phyloP scores from a whole-genome alignment of 495 filamentous ascomycete genomes.

The Aspergillus bridgeri region DNA sequence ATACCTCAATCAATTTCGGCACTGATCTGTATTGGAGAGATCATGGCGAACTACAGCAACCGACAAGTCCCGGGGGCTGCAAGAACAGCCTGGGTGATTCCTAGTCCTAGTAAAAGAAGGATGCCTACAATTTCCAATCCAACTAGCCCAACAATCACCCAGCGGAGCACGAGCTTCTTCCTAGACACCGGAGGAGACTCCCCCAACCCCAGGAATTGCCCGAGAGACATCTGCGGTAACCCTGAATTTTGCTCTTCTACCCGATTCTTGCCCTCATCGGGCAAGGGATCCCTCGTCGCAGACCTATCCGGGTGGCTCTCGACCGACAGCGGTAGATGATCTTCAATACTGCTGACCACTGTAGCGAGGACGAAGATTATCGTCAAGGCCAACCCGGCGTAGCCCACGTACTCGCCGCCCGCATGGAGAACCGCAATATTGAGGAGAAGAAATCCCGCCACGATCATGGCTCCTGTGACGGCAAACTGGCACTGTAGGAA shows the following conservation, averaged over 20 bases:
- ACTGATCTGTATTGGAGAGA: too few species aligned
- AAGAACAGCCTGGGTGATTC: not conserved
- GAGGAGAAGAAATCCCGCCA: not conserved
- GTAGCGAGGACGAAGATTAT: not conserved
- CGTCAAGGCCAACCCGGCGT: not conserved
- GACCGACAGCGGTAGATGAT: not conserved
- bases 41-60: slow-evolving; percentile 1
- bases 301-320: too few species aligned
- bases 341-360: not conserved
- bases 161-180: not conserved
- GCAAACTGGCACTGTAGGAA: not conserved
- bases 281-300: not conserved
- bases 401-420: not conserved
- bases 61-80: not conserved
- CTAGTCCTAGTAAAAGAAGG: not conserved
- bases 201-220: slow-evolving; percentile 1
- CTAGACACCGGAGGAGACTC: not conserved
- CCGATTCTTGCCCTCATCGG: not conserved
- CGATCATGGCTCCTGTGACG: not conserved
- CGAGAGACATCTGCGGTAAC: not conserved
- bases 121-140: not conserved
- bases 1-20: too few species aligned
- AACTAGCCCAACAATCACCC: not conserved
- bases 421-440: not conserved
- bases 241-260: not conserved